Percentiles rank a stretch among this genome's conserved stretches.
phyloP scores from a whole-genome alignment of 2,329 filamentous ascomycete species.

The Trichoderma polysporum region DNA sequence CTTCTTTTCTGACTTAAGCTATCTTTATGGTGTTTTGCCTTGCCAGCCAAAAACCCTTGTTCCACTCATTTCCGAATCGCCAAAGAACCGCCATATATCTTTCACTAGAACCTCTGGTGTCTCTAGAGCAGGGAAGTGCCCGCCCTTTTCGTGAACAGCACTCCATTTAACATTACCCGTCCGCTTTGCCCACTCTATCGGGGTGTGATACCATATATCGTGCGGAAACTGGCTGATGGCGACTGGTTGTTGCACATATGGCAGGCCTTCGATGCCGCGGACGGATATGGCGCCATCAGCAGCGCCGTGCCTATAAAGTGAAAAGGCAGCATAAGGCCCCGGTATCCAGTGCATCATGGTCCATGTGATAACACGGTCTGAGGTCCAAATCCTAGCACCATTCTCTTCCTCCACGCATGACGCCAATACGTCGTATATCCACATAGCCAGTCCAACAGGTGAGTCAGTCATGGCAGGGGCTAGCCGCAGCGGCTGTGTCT shows the following conservation, averaged over 20 bases:
- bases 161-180: neutral
- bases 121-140: neutral
- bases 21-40: no score
- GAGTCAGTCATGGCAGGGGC: neutral
- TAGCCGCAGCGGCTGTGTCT: neutral
- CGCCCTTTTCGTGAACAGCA: neutral
- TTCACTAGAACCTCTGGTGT: neutral
- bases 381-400: neutral
- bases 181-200: neutral
- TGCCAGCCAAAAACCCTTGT: neutral
- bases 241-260: neutral
- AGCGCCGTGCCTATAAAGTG: neutral
- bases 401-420: neutral
- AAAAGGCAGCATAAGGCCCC: neutral
- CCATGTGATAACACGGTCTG: neutral
- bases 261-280: neutral
- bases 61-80: neutral
- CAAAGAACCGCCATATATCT: neutral
- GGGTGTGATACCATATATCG: neutral
- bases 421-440: neutral
- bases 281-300: neutral
- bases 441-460: neutral
- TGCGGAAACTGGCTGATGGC: neutral
- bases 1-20: no score
- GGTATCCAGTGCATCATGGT: conserved; percentile 5